Evolutionary conservation across 176 grass and related monocot species (phyloP), one percentile per base, ranked within the genome.

Genomic region (Elaeis guineensis): DNA sequence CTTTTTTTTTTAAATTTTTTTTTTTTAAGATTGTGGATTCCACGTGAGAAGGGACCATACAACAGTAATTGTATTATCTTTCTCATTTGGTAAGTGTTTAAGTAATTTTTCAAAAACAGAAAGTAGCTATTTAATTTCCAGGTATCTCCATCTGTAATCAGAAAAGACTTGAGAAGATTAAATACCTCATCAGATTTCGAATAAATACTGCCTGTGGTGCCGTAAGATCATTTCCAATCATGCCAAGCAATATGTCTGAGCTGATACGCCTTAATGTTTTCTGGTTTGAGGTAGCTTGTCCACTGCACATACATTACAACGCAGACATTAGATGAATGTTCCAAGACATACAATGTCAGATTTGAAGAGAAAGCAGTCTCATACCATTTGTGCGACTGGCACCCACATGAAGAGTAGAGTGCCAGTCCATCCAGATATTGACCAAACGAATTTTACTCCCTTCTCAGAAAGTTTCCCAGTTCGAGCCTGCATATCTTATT

Each of bases 381-480:
- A 75, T 85, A 97, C 87, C 93, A 89, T 97, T 50, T 97, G 87
- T 17, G 93, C 81, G 72, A 97, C 64, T 30, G 93, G 87, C 81
- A 89, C 83, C 93, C 93, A 97, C 93, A 92, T 97, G 78, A 97
- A 97, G 19, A 97, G 84, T 79, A 97, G 81, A 21, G 93, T 97
- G 66, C 87, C 93, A 22, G 93, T 97, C 93, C 93, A 92, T 61
- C 93, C 93, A 76, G 93, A 97, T 32, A 91, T 53, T 57, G 87
- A 89, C 58, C 84, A 62, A 35, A 92, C 81, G 70, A 92, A 80
- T 35, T 66, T 79, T 22, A 23, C 29, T 5, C 87, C 72, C 77
- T 58, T 75, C 14, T 78, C 67, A 1, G 93, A 89, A 75, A 97
- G 84, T 62, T 91, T 97, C 51, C 81, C 79, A 51, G 75, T 85